Percentiles rank a stretch among this genome's conserved stretches.
These are phyloP conservation scores for Thalassiosira hispida DNA, from an alignment of 352 stramenopile genomes.

Conservation along the genomic window DNA sequence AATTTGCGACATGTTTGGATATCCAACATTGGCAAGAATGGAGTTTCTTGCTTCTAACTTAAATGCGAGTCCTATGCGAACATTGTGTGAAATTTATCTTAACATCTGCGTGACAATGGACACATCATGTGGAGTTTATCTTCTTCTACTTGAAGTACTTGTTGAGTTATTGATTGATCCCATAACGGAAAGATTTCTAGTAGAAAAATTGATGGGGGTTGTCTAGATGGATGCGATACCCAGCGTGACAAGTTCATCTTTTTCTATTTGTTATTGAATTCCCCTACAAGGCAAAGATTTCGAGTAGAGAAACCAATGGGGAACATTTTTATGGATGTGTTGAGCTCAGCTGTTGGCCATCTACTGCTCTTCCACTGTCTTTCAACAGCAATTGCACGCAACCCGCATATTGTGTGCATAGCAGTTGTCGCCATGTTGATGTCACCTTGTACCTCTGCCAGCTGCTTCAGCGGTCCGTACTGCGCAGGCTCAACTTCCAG, in stretches of 20 bases:
- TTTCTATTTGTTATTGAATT: constrained; percentile 37
- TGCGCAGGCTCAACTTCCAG: constrained; percentile 41
- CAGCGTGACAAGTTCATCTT: too few species aligned
- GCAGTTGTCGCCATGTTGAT: constrained; percentile 52
- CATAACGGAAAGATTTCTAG: too few species aligned
- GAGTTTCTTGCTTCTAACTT: constrained; percentile 34
- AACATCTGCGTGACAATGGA: not conserved
- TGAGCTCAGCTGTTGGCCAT: constrained; percentile 9
- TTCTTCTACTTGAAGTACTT: too few species aligned
- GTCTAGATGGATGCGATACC: too few species aligned
- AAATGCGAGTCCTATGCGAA: constrained; percentile 21
- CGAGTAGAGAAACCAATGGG: constrained; percentile 71
- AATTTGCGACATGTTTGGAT: constrained; percentile 6
- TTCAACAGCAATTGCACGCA: constrained; percentile 57
- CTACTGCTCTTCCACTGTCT: constrained; percentile 27
- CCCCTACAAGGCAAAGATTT: constrained; percentile 75
- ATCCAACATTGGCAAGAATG: not conserved
- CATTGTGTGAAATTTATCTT: not conserved
- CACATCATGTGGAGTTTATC: too few species aligned
- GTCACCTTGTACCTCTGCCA: constrained; percentile 78
- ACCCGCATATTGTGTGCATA: constrained; percentile 67
- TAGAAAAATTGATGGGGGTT: too few species aligned
- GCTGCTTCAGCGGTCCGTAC: constrained; percentile 53
- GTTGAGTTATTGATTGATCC: too few species aligned
- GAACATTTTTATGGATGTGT: constrained; percentile 67